A percentile compares a stretch with the other conserved stretches of the same genome.
These are phyloP conservation scores for Tripterygium wilfordii DNA, from an alignment of 177 flowering plant genomes.

Conservation along the genomic window DNA sequence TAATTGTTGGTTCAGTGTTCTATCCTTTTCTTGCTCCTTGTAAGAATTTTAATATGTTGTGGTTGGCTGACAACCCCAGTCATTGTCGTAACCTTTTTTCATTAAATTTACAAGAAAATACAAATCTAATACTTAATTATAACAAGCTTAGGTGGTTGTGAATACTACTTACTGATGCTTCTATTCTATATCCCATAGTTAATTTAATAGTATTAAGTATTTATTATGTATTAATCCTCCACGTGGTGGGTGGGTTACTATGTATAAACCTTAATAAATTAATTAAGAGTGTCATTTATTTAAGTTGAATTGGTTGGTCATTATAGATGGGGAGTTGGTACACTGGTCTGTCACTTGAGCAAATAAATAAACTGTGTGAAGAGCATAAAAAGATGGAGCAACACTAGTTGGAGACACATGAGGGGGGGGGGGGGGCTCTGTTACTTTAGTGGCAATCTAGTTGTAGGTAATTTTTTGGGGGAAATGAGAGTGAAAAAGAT, in stretches of 20 bases:
- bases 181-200: constrained; percentile 10
- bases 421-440: constrained; percentile 2
- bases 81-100: constrained; percentile 18
- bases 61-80: constrained; percentile 32
- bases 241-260: background rate
- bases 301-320: background rate
- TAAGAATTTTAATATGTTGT: constrained; percentile 5
- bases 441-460: constrained; percentile 2
- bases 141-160: constrained; percentile 16
- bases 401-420: constrained; percentile 29
- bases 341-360: background rate
- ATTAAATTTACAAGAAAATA: background rate
- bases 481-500: constrained; percentile 24
- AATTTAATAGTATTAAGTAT: background rate
- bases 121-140: background rate
- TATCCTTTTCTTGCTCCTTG: constrained; percentile 13
- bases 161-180: constrained; percentile 17
- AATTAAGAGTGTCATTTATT: background rate
- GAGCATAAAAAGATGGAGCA: constrained; percentile 28
- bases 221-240: constrained; percentile 3
- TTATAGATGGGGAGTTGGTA: background rate
- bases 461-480: constrained; percentile 13
- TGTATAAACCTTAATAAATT: background rate
- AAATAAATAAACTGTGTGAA: constrained; percentile 4
- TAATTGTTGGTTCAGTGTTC: background rate